Percentiles rank a stretch among this genome's conserved stretches.
Conservation (phyloP, 1,284 basidiomycete species). For the Microbotryomycetes sp. region DNA sequence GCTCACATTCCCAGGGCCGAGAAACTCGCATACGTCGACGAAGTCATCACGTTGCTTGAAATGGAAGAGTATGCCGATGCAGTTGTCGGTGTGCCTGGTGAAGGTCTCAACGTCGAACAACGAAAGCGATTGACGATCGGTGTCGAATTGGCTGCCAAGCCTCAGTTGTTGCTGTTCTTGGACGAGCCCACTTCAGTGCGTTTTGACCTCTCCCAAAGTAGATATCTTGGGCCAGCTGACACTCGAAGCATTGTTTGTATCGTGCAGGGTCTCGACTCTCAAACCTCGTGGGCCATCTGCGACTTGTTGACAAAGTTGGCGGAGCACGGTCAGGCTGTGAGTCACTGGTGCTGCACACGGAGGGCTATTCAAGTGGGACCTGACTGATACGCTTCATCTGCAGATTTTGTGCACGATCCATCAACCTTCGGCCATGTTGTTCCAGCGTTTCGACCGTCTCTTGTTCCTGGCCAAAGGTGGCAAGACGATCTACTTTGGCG, state of each 20-base stretch:
- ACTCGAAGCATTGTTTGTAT: conserved; percentile 40
- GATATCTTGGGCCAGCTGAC: conserved; percentile 2
- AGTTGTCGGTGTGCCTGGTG: conserved; percentile 62
- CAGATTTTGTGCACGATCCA: conserved; percentile 51
- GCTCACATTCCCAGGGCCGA: conserved; percentile 57
- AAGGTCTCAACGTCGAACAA: conserved; percentile 55
- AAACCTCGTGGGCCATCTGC: conserved; percentile 79
- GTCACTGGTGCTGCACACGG: conserved; percentile 47
- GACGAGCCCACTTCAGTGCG: conserved; percentile 52
- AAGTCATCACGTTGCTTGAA: conserved; percentile 69
- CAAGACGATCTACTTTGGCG: conserved; percentile 52
- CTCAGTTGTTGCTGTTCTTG: conserved; percentile 67
- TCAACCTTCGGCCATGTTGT: conserved; percentile 59
- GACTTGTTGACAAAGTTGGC: conserved; percentile 68
- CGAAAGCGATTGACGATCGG: conserved; percentile 72
- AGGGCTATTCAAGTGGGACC: conserved; percentile 39
- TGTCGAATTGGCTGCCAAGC: conserved; percentile 68
- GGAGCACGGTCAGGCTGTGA: conserved; percentile 65
- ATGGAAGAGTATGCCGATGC: conserved; percentile 63
- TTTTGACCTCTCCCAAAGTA: conserved; percentile 31
- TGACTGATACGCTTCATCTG: conserved; percentile 49
- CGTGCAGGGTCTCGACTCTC: conserved; percentile 65
- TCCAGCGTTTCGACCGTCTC: conserved; percentile 43
- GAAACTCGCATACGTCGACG: conserved; percentile 74
- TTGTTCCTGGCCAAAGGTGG: conserved; percentile 49